phyloP scores from a whole-genome alignment of 176 grass and related monocot species.

The Triticum dicoccoides region DNA sequence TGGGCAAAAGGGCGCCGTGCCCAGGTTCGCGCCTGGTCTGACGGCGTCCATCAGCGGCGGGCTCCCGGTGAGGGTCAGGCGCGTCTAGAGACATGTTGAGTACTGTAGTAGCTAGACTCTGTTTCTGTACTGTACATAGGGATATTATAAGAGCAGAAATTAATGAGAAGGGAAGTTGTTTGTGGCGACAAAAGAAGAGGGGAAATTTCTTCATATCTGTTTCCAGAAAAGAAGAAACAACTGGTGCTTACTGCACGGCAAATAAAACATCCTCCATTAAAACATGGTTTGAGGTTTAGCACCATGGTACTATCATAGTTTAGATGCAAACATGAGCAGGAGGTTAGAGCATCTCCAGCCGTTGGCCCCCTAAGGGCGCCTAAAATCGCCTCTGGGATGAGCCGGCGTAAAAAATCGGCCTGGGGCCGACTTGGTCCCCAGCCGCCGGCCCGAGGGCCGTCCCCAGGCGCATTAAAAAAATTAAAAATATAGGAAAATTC shows the following conservation, averaged over 20 bases:
- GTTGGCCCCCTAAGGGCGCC: too few species aligned
- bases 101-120: not conserved
- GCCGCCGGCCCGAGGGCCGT: too few species aligned
- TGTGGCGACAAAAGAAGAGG: not conserved
- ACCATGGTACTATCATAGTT: not conserved
- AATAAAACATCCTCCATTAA: not conserved
- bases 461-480: too few species aligned
- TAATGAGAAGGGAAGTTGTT: not conserved
- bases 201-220: not conserved
- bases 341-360: not conserved
- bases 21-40: constrained; percentile 57
- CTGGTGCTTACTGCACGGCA: too few species aligned
- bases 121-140: not conserved
- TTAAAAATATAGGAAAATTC: too few species aligned
- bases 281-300: not conserved
- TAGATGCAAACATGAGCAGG: not conserved
- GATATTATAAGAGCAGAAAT: not conserved
- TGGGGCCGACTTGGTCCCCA: too few species aligned
- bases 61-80: constrained; percentile 50
- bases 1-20: not conserved
- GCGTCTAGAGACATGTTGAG: not conserved
- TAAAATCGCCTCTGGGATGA: too few species aligned
- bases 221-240: not conserved
- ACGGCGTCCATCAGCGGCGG: constrained; percentile 69
- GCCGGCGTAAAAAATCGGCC: too few species aligned